Percentiles rank a stretch among this genome's conserved stretches.
Evolutionary conservation across 441 rosid species (phyloP).

Genomic region (Erodium trifolium): DNA sequence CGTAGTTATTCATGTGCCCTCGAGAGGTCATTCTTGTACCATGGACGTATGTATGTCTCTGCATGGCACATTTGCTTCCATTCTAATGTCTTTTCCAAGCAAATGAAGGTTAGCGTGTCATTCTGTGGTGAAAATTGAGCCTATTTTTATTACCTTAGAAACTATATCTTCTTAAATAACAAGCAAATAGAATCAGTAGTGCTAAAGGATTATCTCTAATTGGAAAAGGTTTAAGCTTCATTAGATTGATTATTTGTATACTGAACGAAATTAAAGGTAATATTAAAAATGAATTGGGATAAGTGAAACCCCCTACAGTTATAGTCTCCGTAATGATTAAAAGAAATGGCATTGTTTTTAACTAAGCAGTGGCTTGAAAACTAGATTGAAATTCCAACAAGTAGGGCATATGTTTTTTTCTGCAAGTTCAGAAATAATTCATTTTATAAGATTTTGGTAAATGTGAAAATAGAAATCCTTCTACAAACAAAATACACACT

Average conservation of each 20-base stretch:
- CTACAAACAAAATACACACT: background rate
- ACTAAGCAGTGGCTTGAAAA: background rate
- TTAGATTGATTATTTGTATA: background rate
- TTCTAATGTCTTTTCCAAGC: slow-evolving; percentile 97
- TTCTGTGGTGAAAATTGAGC: slow-evolving; percentile 10
- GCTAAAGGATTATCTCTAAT: background rate
- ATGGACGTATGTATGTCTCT: slow-evolving; percentile 95
- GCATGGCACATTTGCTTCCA: slow-evolving; percentile 99
- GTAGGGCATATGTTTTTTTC: background rate
- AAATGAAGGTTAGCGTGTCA: slow-evolving; percentile 68
- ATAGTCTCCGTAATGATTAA: background rate
- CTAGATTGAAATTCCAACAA: background rate
- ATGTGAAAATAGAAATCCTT: background rate
- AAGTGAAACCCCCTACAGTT: background rate
- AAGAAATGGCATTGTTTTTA: background rate
- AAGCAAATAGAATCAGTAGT: slow-evolving; percentile 6
- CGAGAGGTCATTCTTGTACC: slow-evolving; percentile 96
- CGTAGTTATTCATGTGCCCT: slow-evolving; percentile 94
- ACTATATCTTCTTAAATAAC: slow-evolving; percentile 15
- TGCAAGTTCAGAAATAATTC: background rate
- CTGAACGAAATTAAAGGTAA: background rate
- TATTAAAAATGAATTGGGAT: background rate
- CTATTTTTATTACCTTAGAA: slow-evolving; percentile 1
- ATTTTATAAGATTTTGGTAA: background rate
- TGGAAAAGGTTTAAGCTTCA: background rate